A percentile compares a stretch with the other conserved stretches of the same genome.
Conservation (phyloP, 2,329 filamentous ascomycete genomes). For the Penicillium concentricum region DNA sequence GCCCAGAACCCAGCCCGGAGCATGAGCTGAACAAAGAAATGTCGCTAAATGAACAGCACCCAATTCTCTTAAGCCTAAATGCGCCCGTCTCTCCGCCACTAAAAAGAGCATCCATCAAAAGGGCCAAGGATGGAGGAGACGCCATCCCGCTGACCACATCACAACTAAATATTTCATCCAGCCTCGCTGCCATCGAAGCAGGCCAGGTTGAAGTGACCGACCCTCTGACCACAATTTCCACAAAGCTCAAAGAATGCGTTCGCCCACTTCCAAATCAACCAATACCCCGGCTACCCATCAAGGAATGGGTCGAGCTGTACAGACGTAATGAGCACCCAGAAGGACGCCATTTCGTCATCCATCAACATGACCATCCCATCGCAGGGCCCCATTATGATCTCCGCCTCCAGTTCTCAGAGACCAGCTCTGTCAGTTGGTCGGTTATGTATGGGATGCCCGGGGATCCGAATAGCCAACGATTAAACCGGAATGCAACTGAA, state of each 20-base stretch:
- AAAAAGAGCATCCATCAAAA: constrained; percentile 1
- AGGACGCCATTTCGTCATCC: constrained; percentile 64
- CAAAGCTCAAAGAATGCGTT: constrained; percentile 36
- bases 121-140: not conserved
- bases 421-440: constrained; percentile 64
- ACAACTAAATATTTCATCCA: not conserved
- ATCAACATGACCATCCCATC: constrained; percentile 71
- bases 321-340: constrained; percentile 45
- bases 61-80: constrained; percentile 18
- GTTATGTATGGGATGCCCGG: constrained; percentile 64
- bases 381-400: constrained; percentile 70
- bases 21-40: not conserved
- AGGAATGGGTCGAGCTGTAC: constrained; percentile 49
- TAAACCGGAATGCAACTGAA: constrained; percentile 61
- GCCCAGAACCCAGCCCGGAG: constrained; percentile 3
- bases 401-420: constrained; percentile 66
- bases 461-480: constrained; percentile 54
- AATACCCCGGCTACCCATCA: constrained; percentile 40
- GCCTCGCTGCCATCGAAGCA: constrained; percentile 52
- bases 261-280: constrained; percentile 23
- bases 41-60: not conserved
- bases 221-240: constrained; percentile 50
- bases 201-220: constrained; percentile 49
- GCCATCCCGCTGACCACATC: not conserved
- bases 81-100: constrained; percentile 31